Conservation (phyloP, 1,284 basidiomycete species). For the Singerocomus inundabilis region DNA sequence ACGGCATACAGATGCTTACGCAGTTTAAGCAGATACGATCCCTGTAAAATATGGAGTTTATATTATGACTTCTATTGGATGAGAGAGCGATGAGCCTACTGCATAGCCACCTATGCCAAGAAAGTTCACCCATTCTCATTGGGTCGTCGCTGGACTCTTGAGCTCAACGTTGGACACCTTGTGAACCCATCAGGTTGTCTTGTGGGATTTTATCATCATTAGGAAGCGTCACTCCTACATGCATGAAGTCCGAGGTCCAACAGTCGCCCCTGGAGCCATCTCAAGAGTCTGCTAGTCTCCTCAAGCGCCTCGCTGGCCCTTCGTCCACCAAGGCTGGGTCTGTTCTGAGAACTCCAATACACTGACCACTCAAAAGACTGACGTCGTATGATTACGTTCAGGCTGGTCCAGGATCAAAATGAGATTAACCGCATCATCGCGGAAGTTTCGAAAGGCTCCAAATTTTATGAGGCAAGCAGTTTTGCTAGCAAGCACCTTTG, state of each 20-base stretch:
- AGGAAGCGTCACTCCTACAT: not conserved
- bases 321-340: constrained; percentile 78
- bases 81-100: not conserved
- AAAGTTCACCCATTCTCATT: no score
- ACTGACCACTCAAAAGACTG: constrained; percentile 3
- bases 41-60: not conserved
- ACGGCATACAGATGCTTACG: not conserved
- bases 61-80: not conserved
- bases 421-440: constrained; percentile 80
- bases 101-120: constrained; percentile 13
- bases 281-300: constrained; percentile 64
- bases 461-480: constrained; percentile 70
- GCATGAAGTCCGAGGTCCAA: constrained; percentile 23
- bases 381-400: constrained; percentile 27
- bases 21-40: not conserved
- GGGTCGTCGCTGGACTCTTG: not conserved
- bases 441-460: constrained; percentile 79
- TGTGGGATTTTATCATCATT: not conserved
- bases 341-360: constrained; percentile 22
- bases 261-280: constrained; percentile 37
- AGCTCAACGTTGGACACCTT: not conserved
- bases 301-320: constrained; percentile 72
- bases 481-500: not conserved
- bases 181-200: not conserved
- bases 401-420: constrained; percentile 72